Percentiles rank a stretch among this genome's conserved stretches.
phyloP scores from a whole-genome alignment of 208 protist genomes.

The Naegleria gruberi region DNA sequence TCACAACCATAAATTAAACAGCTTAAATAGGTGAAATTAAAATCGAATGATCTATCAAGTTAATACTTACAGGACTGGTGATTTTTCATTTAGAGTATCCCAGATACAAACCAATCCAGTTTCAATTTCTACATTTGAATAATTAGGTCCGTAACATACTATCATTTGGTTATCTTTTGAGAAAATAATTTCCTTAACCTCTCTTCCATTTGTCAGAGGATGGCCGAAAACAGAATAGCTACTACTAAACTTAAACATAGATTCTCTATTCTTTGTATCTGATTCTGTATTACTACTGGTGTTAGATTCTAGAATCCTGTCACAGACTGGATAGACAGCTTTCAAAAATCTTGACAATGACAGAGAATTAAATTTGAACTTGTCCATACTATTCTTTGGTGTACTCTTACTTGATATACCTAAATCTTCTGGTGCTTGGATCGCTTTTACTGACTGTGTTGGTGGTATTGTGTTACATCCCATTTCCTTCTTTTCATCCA shows the following conservation, averaged over 20 bases:
- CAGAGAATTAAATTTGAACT: conserved; percentile 1
- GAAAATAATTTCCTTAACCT: neutral
- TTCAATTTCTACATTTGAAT: neutral
- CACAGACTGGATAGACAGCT: neutral
- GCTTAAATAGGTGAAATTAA: neutral
- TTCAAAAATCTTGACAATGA: neutral
- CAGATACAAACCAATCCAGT: neutral
- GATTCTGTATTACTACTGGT: neutral
- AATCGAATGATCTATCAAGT: too few relatives aligned
- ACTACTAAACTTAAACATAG: neutral
- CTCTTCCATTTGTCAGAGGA: neutral
- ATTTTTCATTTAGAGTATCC: neutral
- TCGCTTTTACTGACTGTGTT: neutral
- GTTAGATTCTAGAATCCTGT: neutral
- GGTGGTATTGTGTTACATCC: neutral
- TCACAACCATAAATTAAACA: neutral
- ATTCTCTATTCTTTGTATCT: neutral
- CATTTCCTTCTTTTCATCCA: neutral
- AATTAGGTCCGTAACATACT: neutral
- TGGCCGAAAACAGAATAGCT: neutral
- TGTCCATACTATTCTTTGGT: neutral
- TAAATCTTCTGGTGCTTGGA: neutral
- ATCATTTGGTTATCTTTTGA: neutral
- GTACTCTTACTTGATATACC: neutral
- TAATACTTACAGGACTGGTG: neutral